Base-by-base conservation (phyloP, 306 rosid genomes). In the Betula pendula region DNA sequence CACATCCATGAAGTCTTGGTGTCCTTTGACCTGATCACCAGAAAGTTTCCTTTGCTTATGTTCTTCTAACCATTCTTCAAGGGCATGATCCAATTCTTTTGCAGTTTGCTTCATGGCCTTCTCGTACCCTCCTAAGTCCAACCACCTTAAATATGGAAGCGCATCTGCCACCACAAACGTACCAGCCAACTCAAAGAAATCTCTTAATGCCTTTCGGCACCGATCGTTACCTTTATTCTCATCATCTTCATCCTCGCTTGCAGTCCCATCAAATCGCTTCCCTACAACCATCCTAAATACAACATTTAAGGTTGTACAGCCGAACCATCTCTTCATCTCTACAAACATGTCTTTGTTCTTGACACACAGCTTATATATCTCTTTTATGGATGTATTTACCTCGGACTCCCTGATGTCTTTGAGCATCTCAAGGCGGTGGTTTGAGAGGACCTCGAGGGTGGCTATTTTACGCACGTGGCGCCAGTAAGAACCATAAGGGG, bases 401-500 rank as follows among this genome's bases (percentile, higher is more conserved):
- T 38, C 42, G 42, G 42, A 38, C 11, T 49, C 84, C 24, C 14
- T 48, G 14, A 81, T 79, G 13, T 79, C 77, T 10, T 53, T 58
- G 5, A 78, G 68, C 72, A 31, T 68, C 35, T 79, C 83, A 11
- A 73, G 66, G 0, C 81, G 83, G 3, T 66, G 69, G 6, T 58
- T 4, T n/a, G 79, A 82, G 51, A 85, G 79, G 1, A 85, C 51
- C 15, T 83, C 77, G 0, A 38, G 42, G 0, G 70, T 77, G 27
- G 83, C 79, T 4, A 83, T 72, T 76, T 83, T 87, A 3, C 85
- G 83, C 8, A 81, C 25, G 0, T 53, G 38, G 19, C 91, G 86
- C 91, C 91, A 88, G 0, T 78, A 79, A 0, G 81, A 14, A 1
- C 81, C 87, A 15, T 85, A 85, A 3, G 80, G 84, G 10, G 70